Percentiles rank a stretch among this genome's conserved stretches.
Conservation (phyloP, 2,329 filamentous ascomycete genomes). For the Neonectria ditissima region DNA sequence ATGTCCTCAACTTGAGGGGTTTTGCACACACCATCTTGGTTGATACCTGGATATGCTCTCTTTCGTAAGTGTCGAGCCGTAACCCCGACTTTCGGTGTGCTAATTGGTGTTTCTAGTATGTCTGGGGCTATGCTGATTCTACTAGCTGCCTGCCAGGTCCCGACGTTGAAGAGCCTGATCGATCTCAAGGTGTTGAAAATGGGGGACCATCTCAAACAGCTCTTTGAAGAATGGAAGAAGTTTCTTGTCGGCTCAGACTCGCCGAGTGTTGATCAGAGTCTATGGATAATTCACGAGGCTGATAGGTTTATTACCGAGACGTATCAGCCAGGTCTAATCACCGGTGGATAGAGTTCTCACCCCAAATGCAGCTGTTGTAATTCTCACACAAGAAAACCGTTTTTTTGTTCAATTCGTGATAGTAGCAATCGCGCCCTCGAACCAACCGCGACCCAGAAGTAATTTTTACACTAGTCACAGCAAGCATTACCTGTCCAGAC, state of each 20-base stretch:
- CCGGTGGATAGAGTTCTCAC: neutral
- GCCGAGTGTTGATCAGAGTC: constrained; percentile 60
- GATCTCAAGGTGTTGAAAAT: constrained; percentile 53
- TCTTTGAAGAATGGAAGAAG: constrained; percentile 57
- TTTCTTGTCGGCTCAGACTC: constrained; percentile 54
- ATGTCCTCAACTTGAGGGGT: constrained; percentile 60
- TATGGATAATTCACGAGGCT: constrained; percentile 59
- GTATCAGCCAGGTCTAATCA: constrained; percentile 31
- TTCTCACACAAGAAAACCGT: too few relatives aligned
- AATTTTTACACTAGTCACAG: too few relatives aligned
- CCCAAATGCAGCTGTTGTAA: neutral
- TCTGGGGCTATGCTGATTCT: constrained; percentile 62
- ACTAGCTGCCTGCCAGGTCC: constrained; percentile 57
- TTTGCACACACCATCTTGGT: constrained; percentile 64
- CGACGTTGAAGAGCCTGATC: constrained; percentile 53
- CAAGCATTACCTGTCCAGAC: neutral
- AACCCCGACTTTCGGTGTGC: neutral
- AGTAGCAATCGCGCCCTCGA: too few relatives aligned
- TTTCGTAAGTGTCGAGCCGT: constrained; percentile 56
- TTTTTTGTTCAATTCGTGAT: too few relatives aligned
- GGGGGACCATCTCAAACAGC: constrained; percentile 54
- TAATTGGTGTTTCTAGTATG: constrained; percentile 51
- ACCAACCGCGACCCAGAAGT: too few relatives aligned
- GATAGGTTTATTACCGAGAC: constrained; percentile 56
- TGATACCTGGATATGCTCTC: constrained; percentile 66